Conservation (phyloP, 768 basidiomycete species). For the Lactarius quietus region DNA sequence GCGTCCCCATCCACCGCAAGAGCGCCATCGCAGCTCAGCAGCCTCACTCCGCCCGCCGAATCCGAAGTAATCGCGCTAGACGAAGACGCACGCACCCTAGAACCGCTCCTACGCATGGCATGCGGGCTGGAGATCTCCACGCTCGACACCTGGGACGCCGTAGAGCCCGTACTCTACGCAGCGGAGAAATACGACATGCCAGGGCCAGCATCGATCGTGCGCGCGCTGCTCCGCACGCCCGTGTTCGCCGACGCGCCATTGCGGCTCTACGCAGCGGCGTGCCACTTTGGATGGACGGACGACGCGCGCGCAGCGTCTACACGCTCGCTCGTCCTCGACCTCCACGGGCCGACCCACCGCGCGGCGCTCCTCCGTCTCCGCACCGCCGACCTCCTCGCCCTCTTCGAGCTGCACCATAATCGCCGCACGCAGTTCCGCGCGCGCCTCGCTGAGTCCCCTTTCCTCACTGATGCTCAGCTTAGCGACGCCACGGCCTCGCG, state of each 20-base stretch:
- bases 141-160: constrained; percentile 47
- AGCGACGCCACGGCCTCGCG: constrained; percentile 43
- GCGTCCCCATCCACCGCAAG: neutral
- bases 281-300: constrained; percentile 55
- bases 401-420: constrained; percentile 51
- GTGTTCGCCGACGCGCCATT: constrained; percentile 48
- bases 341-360: constrained; percentile 46
- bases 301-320: constrained; percentile 54
- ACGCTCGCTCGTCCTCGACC: constrained; percentile 50
- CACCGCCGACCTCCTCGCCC: constrained; percentile 48
- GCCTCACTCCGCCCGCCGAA: neutral
- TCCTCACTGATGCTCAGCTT: constrained; percentile 38
- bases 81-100: constrained; percentile 53
- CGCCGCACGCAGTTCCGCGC: constrained; percentile 49
- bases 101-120: constrained; percentile 56
- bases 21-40: neutral
- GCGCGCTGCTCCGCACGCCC: constrained; percentile 52
- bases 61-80: constrained; percentile 49
- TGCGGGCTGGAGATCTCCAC: constrained; percentile 53
- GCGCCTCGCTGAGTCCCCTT: constrained; percentile 54
- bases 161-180: constrained; percentile 57
- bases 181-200: constrained; percentile 72
- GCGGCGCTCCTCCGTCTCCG: constrained; percentile 46
- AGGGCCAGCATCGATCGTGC: constrained; percentile 57
- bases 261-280: constrained; percentile 51